Base-by-base conservation (phyloP, 2,329 filamentous ascomycete genomes). In the Elsinoe ampelina region DNA sequence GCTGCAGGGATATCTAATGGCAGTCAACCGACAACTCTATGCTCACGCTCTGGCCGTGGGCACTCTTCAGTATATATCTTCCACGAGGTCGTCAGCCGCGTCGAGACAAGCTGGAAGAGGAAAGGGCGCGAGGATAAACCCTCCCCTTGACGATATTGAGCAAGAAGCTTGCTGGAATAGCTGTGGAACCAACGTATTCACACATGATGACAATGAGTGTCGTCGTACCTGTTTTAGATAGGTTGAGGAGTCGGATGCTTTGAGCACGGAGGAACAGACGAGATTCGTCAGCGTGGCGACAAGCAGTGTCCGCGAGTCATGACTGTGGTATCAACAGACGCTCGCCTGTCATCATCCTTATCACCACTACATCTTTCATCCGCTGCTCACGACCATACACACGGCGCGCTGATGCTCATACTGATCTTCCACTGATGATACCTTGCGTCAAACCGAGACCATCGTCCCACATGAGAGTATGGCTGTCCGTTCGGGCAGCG, bases 211-310 rank as follows among this genome's bases (percentile, higher is more conserved):
- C 7, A 30, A 5, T 8, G 5, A 5, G 26, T 8, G 26, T 8
- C 8, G 26, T 30, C 7, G 26, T 5, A 2, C 26, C 26, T 30
- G 26, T 30, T 8, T 4, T 6, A 3, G 39, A 42, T 20, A 11
- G 4, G 22, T 15, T 15, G 15, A 17, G 15, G 38, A 3, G 12
- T 26, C 6, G 6, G 6, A 26, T 26, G 6, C 6, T 26, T 3
- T 3, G 22, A 26, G 22, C 26, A 30, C 4, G 7, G 26, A 30
- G 26, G 26, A 5, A 8, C 26, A 30, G 3, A 35, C 8, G 48
- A 26, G 48, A 39, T 52, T 52, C 41, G 54, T 47, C 39, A 56
- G 54, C 54, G 54, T 48, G 54, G 41, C 54, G 20, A 38, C 17
- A 41, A 47, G 30, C 13, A 32, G 11, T n/a, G 20, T 22, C 35